phyloP scores from a whole-genome alignment of 1,284 basidiomycete species.

The Trichosporon ovoides region DNA sequence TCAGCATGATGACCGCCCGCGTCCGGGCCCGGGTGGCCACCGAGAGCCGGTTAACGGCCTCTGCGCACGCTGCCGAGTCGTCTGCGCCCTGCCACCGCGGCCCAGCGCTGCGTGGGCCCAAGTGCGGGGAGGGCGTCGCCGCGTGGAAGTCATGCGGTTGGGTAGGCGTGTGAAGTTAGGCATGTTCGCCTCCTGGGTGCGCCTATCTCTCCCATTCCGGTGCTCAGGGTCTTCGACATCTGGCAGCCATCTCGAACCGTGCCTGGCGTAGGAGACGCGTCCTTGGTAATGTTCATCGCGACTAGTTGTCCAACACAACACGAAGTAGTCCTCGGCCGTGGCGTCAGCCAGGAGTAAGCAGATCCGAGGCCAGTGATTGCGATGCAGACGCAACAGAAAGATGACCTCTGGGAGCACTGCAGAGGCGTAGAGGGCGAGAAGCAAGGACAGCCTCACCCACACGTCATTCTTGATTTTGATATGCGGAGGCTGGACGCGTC shows the following conservation, averaged over 20 bases:
- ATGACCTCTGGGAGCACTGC: too few species aligned
- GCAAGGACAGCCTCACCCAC: not conserved
- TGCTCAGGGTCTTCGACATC: not conserved
- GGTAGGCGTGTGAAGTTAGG: too few species aligned
- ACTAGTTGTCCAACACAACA: too few species aligned
- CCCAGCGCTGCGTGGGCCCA: too few species aligned
- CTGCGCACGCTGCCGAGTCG: conserved; percentile 4
- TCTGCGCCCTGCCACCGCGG: too few species aligned
- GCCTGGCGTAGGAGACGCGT: conserved; percentile 4
- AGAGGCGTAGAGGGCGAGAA: not conserved
- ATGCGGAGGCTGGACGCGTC: not conserved
- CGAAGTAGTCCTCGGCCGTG: too few species aligned
- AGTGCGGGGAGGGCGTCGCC: too few species aligned
- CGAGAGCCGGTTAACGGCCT: not conserved
- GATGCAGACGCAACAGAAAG: too few species aligned
- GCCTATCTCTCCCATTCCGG: not conserved
- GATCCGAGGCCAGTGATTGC: too few species aligned
- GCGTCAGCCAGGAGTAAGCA: too few species aligned
- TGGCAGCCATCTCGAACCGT: not conserved
- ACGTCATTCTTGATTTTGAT: conserved; percentile 11
- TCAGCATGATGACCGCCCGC: not conserved
- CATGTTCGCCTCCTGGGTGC: too few species aligned
- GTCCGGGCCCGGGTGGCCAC: not conserved
- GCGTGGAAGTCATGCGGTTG: too few species aligned
- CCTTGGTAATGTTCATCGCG: not conserved